phyloP scores from a whole-genome alignment of 805 yeast species.

The Kuraishia hungarica region DNA sequence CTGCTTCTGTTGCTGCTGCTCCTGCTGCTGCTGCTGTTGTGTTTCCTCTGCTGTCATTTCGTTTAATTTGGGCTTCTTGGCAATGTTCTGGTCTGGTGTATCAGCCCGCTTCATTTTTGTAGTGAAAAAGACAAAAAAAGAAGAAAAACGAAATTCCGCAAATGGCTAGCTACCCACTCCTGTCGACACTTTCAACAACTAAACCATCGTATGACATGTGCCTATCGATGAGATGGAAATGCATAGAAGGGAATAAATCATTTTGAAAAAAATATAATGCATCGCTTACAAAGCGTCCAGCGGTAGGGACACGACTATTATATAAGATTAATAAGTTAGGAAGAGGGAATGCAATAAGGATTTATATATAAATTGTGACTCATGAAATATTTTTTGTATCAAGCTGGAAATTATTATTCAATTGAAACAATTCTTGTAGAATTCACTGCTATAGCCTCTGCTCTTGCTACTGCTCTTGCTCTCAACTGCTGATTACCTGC shows the following conservation, averaged over 20 bases:
- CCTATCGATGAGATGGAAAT: background rate
- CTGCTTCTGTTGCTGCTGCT: constrained; percentile 11
- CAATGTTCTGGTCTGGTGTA: background rate
- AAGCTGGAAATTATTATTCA: no score
- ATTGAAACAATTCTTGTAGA: no score
- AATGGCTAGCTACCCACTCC: background rate
- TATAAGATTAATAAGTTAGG: background rate
- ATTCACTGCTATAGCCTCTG: no score
- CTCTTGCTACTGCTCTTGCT: no score
- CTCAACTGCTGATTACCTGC: no score
- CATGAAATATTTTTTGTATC: no score
- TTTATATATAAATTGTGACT: no score
- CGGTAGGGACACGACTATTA: background rate
- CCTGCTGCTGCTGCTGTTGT: constrained; percentile 2
- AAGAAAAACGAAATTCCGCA: no score
- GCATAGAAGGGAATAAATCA: background rate
- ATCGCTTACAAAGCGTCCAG: background rate
- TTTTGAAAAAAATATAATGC: background rate
- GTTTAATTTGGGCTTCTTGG: constrained; percentile 20
- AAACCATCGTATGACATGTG: background rate
- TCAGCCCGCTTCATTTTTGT: background rate
- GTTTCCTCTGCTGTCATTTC: constrained; percentile 8
- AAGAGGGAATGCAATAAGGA: background rate
- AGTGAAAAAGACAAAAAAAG: no score
- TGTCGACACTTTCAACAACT: background rate